Conservation (phyloP, 305 asterid species). For the Rubia tinctorum region DNA sequence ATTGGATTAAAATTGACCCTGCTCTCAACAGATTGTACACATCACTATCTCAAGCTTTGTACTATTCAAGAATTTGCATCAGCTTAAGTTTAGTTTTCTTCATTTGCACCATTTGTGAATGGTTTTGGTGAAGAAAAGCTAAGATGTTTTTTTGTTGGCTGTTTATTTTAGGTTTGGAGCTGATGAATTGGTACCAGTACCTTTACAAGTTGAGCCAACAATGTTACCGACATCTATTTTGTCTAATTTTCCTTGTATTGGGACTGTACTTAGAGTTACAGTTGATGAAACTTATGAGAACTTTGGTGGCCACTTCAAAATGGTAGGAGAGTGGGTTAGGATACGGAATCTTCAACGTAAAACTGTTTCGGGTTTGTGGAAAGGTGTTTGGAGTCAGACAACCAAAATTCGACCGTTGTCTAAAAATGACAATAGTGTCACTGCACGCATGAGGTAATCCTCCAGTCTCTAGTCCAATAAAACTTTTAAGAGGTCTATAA, state of each 20-base stretch:
- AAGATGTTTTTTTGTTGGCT: not conserved
- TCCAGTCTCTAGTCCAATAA: not conserved
- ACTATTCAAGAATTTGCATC: not conserved
- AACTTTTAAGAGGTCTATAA: not conserved
- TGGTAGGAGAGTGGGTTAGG: slow-evolving; percentile 22
- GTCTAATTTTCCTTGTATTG: slow-evolving; percentile 22
- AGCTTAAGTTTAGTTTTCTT: not conserved
- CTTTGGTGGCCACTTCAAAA: slow-evolving; percentile 19
- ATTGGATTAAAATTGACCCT: not conserved
- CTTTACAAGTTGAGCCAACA: slow-evolving; percentile 8
- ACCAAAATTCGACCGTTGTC: slow-evolving; percentile 26
- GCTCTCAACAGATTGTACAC: not conserved
- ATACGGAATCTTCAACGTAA: slow-evolving; percentile 23
- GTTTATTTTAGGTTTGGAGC: slow-evolving; percentile 9
- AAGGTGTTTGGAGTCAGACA: slow-evolving; percentile 17
- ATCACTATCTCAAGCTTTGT: not conserved
- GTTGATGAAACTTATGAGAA: slow-evolving; percentile 17
- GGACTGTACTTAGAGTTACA: slow-evolving; percentile 24
- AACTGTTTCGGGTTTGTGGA: slow-evolving; percentile 25
- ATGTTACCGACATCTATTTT: slow-evolving; percentile 4
- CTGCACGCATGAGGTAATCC: slow-evolving; percentile 12
- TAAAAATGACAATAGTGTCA: slow-evolving; percentile 15
- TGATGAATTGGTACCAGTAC: not conserved
- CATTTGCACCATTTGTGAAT: not conserved
- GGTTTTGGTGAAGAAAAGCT: not conserved